Conservation (phyloP, 2,329 filamentous ascomycete genomes). For the Nannizziopsis barbatae region DNA sequence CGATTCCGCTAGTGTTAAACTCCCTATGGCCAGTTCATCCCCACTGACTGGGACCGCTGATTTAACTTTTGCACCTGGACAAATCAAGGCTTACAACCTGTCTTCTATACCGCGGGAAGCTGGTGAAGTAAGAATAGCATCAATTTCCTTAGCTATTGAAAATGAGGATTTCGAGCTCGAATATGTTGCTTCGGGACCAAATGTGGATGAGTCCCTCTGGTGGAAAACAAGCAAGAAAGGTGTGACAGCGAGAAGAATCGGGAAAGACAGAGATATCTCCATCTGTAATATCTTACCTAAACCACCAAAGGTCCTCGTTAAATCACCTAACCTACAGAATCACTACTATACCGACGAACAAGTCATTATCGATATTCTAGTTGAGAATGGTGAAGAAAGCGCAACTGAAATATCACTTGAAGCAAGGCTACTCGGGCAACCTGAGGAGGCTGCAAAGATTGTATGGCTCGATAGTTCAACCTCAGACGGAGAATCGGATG, state of each 20-base stretch:
- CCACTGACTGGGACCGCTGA: constrained; percentile 49
- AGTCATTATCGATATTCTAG: constrained; percentile 55
- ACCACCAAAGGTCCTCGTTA: constrained; percentile 80
- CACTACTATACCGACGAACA: constrained; percentile 80
- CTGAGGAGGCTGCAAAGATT: constrained; percentile 37
- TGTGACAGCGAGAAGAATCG: constrained; percentile 29
- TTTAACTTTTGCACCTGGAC: constrained; percentile 54
- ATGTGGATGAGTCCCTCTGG: constrained; percentile 29
- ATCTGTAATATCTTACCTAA: constrained; percentile 68
- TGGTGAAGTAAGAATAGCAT: constrained; percentile 59
- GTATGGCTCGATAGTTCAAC: constrained; percentile 36
- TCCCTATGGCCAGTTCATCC: constrained; percentile 26
- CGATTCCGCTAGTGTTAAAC: constrained; percentile 23
- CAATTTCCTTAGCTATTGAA: constrained; percentile 52
- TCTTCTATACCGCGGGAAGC: constrained; percentile 66
- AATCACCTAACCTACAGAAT: constrained; percentile 48
- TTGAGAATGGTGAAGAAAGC: constrained; percentile 75
- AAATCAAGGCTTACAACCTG: constrained; percentile 60
- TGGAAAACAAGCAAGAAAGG: constrained; percentile 33
- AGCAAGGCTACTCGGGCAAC: constrained; percentile 52
- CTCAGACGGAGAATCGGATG: constrained; percentile 17
- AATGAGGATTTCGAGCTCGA: constrained; percentile 56
- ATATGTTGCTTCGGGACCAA: constrained; percentile 46
- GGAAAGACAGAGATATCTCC: constrained; percentile 40
- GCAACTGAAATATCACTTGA: constrained; percentile 62